These are phyloP conservation scores for Blastobotrys capitulatus DNA, from an alignment of 1,139 yeast genomes.

Conservation along the genomic window DNA sequence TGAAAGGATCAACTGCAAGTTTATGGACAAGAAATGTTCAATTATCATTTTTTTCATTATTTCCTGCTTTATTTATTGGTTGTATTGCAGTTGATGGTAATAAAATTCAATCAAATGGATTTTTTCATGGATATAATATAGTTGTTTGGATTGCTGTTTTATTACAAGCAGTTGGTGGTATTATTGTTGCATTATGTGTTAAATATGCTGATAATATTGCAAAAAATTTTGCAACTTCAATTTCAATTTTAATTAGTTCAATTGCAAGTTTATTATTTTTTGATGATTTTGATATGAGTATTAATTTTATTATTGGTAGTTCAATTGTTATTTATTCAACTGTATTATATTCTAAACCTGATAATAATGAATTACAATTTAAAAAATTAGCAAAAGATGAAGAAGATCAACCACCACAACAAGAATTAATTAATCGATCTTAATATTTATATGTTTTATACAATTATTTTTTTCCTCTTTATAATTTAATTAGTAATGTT, in stretches of 20 bases:
- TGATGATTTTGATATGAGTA: constrained; percentile 34
- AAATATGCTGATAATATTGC: constrained; percentile 38
- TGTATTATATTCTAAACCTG: constrained; percentile 28
- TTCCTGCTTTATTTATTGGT: constrained; percentile 34
- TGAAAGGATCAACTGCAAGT: constrained; percentile 18
- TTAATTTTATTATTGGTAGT: constrained; percentile 36
- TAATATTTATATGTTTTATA: too few relatives aligned
- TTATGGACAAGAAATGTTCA: constrained; percentile 36
- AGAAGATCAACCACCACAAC: not conserved
- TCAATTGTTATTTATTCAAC: constrained; percentile 36
- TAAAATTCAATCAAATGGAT: constrained; percentile 28
- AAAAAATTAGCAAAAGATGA: not conserved
- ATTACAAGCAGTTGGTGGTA: constrained; percentile 36
- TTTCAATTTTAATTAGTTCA: constrained; percentile 38
- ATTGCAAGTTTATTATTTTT: constrained; percentile 35
- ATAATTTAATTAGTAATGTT: too few relatives aligned
- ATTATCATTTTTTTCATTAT: constrained; percentile 32
- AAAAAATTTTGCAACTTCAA: constrained; percentile 39
- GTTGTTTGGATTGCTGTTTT: constrained; percentile 32
- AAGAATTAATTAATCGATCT: too few relatives aligned
- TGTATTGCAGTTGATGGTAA: constrained; percentile 30
- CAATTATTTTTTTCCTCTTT: too few relatives aligned
- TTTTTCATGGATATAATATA: constrained; percentile 33
- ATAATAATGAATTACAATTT: not conserved
- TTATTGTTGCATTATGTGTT: constrained; percentile 35